A percentile compares a stretch with the other conserved stretches of the same genome.
phyloP scores from a whole-genome alignment of 2,329 filamentous ascomycete genomes.

The Diaporthe eres region DNA sequence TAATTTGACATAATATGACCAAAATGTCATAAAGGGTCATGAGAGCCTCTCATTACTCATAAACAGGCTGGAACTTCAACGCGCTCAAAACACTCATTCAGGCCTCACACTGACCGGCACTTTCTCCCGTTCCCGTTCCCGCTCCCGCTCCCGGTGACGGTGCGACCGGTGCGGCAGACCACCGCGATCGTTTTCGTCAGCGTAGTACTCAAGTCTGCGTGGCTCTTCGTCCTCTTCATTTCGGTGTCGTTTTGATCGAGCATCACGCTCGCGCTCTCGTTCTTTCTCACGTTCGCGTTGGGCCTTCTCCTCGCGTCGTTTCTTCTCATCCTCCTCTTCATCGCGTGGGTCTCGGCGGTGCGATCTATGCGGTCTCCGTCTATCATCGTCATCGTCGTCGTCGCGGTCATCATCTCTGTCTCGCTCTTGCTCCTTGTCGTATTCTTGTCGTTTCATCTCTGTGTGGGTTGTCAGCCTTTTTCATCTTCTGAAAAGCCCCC shows the following conservation, averaged over 20 bases:
- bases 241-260: slow-evolving; percentile 43
- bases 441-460: slow-evolving; percentile 59
- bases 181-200: slow-evolving; percentile 47
- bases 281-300: slow-evolving; percentile 46
- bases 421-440: slow-evolving; percentile 50
- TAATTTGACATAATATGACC: not conserved
- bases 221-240: slow-evolving; percentile 49
- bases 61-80: not conserved
- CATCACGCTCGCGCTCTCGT: slow-evolving; percentile 51
- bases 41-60: slow-evolving; percentile 28
- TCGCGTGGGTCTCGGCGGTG: slow-evolving; percentile 50
- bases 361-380: slow-evolving; percentile 45
- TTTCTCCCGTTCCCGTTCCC: slow-evolving; percentile 40
- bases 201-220: slow-evolving; percentile 50
- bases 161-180: slow-evolving; percentile 49
- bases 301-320: slow-evolving; percentile 53
- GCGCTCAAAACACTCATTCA: slow-evolving; percentile 29
- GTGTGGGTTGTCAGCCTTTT: slow-evolving; percentile 45
- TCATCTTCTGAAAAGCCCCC: slow-evolving; percentile 29
- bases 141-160: slow-evolving; percentile 49
- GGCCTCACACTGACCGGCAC: slow-evolving; percentile 42
- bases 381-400: slow-evolving; percentile 53
- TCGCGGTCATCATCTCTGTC: slow-evolving; percentile 39
- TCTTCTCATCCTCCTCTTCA: slow-evolving; percentile 50
- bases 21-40: not conserved